These are phyloP conservation scores for Pseudopithomyces maydicus DNA, from an alignment of 2,329 filamentous ascomycete genomes.

Conservation along the genomic window DNA sequence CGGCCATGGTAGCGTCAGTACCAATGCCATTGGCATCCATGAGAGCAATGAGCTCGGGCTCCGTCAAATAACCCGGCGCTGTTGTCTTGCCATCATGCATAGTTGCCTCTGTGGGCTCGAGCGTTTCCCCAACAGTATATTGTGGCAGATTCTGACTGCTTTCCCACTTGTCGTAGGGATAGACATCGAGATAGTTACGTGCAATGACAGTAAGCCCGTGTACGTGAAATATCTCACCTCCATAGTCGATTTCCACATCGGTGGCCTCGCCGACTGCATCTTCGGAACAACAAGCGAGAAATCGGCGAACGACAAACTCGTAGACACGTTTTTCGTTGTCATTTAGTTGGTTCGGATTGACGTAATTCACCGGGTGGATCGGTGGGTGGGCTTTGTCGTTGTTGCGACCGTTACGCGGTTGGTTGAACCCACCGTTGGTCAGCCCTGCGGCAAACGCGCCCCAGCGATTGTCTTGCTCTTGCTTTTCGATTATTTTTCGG, in stretches of 20 bases:
- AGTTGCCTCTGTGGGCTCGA: constrained; percentile 85
- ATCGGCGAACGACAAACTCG: constrained; percentile 89
- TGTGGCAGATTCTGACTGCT: constrained; percentile 81
- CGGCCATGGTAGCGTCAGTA: constrained; percentile 98
- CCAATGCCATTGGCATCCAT: constrained; percentile 99
- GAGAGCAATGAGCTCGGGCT: constrained; percentile 90
- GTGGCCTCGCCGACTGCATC: constrained; percentile 88
- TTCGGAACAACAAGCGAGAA: constrained; percentile 93
- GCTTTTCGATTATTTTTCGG: constrained; percentile 78
- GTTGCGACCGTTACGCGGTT: constrained; percentile 80
- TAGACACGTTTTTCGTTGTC: constrained; percentile 78
- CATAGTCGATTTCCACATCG: constrained; percentile 83
- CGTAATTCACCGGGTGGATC: constrained; percentile 93
- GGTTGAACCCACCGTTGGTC: constrained; percentile 75
- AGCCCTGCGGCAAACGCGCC: constrained; percentile 78
- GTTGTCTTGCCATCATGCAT: constrained; percentile 91
- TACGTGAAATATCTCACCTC: constrained; percentile 79
- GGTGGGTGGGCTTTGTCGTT: constrained; percentile 98
- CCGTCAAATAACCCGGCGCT: constrained; percentile 84
- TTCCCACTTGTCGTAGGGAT: constrained; percentile 95
- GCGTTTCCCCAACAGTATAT: constrained; percentile 78
- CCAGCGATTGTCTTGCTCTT: constrained; percentile 78
- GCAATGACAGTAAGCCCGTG: constrained; percentile 84
- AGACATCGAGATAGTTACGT: constrained; percentile 93
- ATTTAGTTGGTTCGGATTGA: constrained; percentile 63